Evolutionary conservation across 1,139 yeast species (phyloP).

Genomic region (Debaryomyces fabryi): DNA sequence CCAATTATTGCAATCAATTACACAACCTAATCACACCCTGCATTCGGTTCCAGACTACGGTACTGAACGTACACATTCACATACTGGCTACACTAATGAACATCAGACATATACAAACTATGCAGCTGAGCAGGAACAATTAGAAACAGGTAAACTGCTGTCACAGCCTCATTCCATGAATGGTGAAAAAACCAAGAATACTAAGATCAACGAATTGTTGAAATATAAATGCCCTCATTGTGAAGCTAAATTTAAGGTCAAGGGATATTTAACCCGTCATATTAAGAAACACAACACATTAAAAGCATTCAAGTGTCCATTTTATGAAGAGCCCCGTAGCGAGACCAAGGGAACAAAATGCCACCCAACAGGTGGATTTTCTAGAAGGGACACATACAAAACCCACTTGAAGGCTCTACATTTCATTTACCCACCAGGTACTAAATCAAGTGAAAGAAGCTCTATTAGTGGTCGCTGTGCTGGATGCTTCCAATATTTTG

Average conservation of each 20-base stretch:
- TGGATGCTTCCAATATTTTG: slow-evolving; percentile 55
- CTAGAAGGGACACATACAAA: slow-evolving; percentile 60
- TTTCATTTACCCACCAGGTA: slow-evolving; percentile 62
- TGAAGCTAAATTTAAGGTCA: slow-evolving; percentile 53
- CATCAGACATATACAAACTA: background rate
- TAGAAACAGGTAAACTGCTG: background rate
- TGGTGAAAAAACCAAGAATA: background rate
- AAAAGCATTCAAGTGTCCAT: slow-evolving; percentile 60
- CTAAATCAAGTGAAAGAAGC: slow-evolving; percentile 49
- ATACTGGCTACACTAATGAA: background rate
- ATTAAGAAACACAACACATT: slow-evolving; percentile 52
- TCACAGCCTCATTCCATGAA: background rate
- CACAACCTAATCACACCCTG: background rate
- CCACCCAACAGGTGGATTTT: slow-evolving; percentile 62
- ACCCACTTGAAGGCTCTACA: slow-evolving; percentile 61
- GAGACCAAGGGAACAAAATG: slow-evolving; percentile 46
- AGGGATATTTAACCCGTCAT: slow-evolving; percentile 59
- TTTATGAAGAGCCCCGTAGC: slow-evolving; percentile 40
- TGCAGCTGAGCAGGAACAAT: background rate
- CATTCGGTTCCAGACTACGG: background rate
- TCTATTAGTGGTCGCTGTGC: slow-evolving; percentile 55
- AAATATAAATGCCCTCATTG: slow-evolving; percentile 43
- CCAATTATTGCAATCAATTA: background rate
- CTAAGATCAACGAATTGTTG: slow-evolving; percentile 3
- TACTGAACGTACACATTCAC: background rate